Percentiles rank a stretch among this genome's conserved stretches.
Evolutionary conservation across 2,329 filamentous ascomycete genomes (phyloP).

Genomic region (Cladorrhinum sp.): DNA sequence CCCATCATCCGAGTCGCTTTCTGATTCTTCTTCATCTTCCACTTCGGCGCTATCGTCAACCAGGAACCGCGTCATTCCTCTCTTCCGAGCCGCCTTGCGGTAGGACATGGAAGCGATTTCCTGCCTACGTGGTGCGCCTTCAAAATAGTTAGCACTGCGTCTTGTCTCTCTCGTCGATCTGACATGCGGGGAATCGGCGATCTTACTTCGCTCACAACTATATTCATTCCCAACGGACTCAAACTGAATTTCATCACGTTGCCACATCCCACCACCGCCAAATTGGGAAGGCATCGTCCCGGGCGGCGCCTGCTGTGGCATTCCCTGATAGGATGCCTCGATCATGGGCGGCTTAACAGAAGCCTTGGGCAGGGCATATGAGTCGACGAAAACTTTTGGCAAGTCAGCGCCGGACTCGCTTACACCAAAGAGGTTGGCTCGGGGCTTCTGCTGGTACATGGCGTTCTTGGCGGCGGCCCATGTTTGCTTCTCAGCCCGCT

Average conservation of each 20-base stretch:
- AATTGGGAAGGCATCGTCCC: neutral
- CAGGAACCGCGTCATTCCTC: too few relatives aligned
- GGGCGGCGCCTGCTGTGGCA: neutral
- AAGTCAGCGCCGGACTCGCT: neutral
- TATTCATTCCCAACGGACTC: too few relatives aligned
- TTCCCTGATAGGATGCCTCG: neutral
- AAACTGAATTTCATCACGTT: too few relatives aligned
- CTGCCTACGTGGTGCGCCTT: too few relatives aligned
- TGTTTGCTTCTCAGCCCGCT: constrained; percentile 33
- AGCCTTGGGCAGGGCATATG: neutral
- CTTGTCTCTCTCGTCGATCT: too few relatives aligned
- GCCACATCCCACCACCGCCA: too few relatives aligned
- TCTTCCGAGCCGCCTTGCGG: neutral
- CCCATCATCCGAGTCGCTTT: constrained; percentile 16
- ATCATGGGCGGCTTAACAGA: neutral
- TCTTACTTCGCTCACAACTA: too few relatives aligned
- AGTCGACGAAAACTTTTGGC: neutral
- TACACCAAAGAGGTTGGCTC: constrained; percentile 37
- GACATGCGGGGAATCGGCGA: too few relatives aligned
- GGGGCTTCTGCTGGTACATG: constrained; percentile 29
- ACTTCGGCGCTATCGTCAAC: neutral
- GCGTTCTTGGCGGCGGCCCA: constrained; percentile 31
- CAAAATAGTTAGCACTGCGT: too few relatives aligned
- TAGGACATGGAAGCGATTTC: too few relatives aligned
- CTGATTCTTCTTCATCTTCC: constrained; percentile 19